Conservation (phyloP, 2,329 filamentous ascomycete species). For the Claviceps sp. region DNA sequence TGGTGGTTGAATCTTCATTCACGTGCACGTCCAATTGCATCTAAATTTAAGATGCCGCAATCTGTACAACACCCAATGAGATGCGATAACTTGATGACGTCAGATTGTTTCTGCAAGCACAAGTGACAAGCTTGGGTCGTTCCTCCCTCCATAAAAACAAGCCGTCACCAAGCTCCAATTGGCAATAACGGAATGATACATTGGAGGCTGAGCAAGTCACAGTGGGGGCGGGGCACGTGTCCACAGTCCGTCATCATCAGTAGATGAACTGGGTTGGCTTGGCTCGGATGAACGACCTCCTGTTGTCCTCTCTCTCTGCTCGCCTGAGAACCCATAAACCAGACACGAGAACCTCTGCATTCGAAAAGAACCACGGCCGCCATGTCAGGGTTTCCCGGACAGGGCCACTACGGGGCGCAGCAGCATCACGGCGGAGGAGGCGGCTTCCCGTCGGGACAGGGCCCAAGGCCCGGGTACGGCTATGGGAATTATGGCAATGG, state of each 20-base stretch:
- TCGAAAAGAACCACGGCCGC: not conserved
- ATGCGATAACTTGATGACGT: not conserved
- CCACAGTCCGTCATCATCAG: not conserved
- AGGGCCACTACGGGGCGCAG: conserved; percentile 24
- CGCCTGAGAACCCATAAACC: too few species aligned
- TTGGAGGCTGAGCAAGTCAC: not conserved
- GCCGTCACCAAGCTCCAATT: not conserved
- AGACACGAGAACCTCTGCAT: too few species aligned
- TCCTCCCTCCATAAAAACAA: not conserved
- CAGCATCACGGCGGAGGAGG: conserved; percentile 18
- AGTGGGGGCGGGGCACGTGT: not conserved
- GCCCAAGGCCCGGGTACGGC: conserved; percentile 17
- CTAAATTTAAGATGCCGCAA: too few species aligned
- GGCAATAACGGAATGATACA: too few species aligned
- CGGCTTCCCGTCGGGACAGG: conserved; percentile 11
- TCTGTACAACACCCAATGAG: too few species aligned
- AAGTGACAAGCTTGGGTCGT: not conserved
- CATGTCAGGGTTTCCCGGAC: conserved; percentile 29
- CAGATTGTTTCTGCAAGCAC: not conserved
- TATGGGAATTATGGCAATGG: conserved; percentile 16
- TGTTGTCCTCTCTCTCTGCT: too few species aligned
- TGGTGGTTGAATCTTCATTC: too few species aligned
- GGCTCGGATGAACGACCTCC: too few species aligned
- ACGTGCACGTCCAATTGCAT: too few species aligned
- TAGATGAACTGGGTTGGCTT: too few species aligned